Conservation (phyloP, 257 asterid genomes). For the Nicotiana sylvestris region DNA sequence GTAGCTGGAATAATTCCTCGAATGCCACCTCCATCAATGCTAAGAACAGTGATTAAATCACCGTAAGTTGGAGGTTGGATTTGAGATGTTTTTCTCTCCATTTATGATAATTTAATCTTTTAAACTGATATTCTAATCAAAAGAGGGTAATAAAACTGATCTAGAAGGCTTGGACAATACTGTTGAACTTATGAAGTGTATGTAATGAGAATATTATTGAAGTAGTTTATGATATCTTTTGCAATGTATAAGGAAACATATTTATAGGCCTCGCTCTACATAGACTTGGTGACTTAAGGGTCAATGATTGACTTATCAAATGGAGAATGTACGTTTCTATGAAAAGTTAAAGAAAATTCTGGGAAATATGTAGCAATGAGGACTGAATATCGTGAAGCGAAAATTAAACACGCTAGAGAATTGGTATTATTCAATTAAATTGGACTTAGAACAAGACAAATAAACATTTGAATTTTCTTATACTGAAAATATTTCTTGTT, state of each 20-base stretch:
- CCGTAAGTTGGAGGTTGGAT: constrained; percentile 40
- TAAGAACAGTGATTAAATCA: constrained; percentile 35
- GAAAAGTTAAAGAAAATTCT: not conserved
- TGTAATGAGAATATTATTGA: not conserved
- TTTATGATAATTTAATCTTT: not conserved
- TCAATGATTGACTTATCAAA: not conserved
- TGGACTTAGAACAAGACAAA: not conserved
- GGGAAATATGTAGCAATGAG: not conserved
- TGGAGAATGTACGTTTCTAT: not conserved
- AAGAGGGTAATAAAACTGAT: not conserved
- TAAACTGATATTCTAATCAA: not conserved
- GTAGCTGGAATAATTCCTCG: constrained; percentile 50
- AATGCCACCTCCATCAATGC: constrained; percentile 60
- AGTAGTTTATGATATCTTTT: not conserved
- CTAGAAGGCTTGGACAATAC: not conserved
- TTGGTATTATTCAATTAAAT: not conserved
- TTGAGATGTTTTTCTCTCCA: constrained; percentile 22
- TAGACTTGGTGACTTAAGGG: not conserved
- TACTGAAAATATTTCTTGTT: not conserved
- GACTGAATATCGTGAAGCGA: not conserved
- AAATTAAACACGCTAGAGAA: not conserved
- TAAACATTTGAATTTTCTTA: not conserved
- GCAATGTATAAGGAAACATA: not conserved
- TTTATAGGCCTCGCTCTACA: not conserved
- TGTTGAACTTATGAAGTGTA: not conserved